A percentile compares a stretch with the other conserved stretches of the same genome.
Conservation (phyloP, 1,139 yeast species). For the Spathaspora jeffriesii region DNA sequence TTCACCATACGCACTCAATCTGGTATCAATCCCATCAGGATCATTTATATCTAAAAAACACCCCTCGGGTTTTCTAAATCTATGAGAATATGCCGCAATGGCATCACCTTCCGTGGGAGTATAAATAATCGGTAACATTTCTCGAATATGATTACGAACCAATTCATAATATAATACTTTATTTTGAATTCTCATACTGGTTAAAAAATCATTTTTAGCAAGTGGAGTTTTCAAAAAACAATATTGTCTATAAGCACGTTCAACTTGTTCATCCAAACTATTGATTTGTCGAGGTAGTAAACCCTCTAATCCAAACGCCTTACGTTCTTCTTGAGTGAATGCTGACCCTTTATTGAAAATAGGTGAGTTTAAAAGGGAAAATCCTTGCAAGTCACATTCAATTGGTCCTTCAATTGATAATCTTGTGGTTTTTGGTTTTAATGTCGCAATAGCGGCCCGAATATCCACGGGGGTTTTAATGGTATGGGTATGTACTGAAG, state of each 20-base stretch:
- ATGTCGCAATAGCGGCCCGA: conserved; percentile 55
- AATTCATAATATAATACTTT: conserved; percentile 88
- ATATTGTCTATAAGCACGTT: conserved; percentile 86
- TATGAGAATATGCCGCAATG: conserved; percentile 85
- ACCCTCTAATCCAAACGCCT: conserved; percentile 78
- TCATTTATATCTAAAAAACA: conserved; percentile 85
- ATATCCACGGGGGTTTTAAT: conserved; percentile 65
- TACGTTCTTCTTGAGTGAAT: conserved; percentile 79
- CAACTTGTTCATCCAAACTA: conserved; percentile 83
- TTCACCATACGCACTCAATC: conserved; percentile 76
- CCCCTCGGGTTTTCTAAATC: conserved; percentile 96
- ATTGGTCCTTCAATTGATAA: conserved; percentile 80
- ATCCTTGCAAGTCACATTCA: conserved; percentile 75
- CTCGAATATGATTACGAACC: conserved; percentile 84
- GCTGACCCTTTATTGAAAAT: conserved; percentile 94
- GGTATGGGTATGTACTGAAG: conserved; percentile 46
- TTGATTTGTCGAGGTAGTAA: conserved; percentile 83
- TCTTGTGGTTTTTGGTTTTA: conserved; percentile 58
- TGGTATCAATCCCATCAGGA: conserved; percentile 70
- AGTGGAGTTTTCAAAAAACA: conserved; percentile 78
- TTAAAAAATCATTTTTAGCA: conserved; percentile 90
- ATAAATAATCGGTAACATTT: conserved; percentile 88
- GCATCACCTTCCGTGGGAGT: conserved; percentile 99
- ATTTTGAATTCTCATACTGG: conserved; percentile 89
- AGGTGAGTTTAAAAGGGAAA: conserved; percentile 78